These are phyloP conservation scores for Xylaria sp. DNA, from an alignment of 2,329 filamentous ascomycete species.

Conservation along the genomic window DNA sequence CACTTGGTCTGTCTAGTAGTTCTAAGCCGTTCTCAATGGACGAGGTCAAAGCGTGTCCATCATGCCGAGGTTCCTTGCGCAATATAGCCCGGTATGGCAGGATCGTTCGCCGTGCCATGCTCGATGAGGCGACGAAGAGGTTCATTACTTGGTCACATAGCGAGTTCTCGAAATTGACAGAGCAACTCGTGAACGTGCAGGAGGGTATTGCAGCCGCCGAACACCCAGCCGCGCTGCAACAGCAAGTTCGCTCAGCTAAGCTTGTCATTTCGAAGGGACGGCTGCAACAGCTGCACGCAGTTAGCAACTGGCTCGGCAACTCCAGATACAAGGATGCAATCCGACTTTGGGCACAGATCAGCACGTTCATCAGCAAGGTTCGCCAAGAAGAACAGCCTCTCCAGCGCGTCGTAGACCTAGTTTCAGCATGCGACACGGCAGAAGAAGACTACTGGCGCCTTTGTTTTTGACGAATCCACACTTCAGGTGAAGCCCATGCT, in stretches of 20 bases:
- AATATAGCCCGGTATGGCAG: conserved; percentile 70
- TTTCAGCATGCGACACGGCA: conserved; percentile 56
- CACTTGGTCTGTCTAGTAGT: conserved; percentile 8
- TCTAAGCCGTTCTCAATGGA: conserved; percentile 59
- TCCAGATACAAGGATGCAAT: conserved; percentile 44
- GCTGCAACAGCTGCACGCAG: conserved; percentile 32
- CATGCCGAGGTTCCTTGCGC: conserved; percentile 68
- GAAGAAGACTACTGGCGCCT: conserved; percentile 43
- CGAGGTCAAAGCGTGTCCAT: conserved; percentile 65
- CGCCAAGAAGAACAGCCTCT: conserved; percentile 61
- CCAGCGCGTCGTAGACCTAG: conserved; percentile 58
- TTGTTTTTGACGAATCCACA: conserved; percentile 51
- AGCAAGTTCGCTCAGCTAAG: conserved; percentile 9
- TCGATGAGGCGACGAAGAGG: conserved; percentile 73
- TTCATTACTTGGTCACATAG: conserved; percentile 67
- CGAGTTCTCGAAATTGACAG: conserved; percentile 55
- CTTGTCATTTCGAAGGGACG: conserved; percentile 23
- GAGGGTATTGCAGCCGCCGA: conserved; percentile 16
- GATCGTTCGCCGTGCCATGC: conserved; percentile 67
- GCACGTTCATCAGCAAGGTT: conserved; percentile 47
- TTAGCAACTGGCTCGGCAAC: conserved; percentile 38
- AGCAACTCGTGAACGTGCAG: conserved; percentile 46
- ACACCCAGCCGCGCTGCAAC: background rate
- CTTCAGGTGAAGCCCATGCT: conserved; percentile 54
- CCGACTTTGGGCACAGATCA: conserved; percentile 39